phyloP scores from a whole-genome alignment of 192 early-diverging fungal species.

The Backusella sp. region DNA sequence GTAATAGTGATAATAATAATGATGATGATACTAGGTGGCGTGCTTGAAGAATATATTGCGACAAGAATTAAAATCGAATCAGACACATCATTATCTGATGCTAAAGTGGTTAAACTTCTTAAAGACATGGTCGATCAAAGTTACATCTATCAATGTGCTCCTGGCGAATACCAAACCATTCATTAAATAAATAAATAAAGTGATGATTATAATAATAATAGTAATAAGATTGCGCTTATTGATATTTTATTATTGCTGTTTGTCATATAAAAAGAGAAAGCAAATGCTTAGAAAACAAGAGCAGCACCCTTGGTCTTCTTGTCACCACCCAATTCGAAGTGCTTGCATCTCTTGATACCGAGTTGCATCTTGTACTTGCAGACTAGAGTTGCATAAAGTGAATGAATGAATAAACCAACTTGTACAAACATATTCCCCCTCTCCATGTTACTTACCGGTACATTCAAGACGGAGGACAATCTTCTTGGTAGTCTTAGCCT shows the following conservation, averaged over 20 bases:
- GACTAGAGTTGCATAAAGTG: neutral
- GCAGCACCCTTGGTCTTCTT: constrained; percentile 93
- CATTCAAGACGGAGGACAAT: constrained; percentile 98
- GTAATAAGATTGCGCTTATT: neutral
- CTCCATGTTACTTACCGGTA: constrained; percentile 42
- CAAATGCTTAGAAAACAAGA: constrained; percentile 74
- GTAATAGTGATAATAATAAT: neutral
- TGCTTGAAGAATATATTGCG: neutral
- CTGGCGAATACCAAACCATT: neutral
- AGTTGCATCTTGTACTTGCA: constrained; percentile 99
- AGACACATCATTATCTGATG: neutral
- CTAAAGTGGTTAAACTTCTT: neutral
- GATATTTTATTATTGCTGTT: constrained; percentile 2
- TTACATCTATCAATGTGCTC: neutral
- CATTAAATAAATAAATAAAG: neutral
- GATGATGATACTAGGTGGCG: neutral
- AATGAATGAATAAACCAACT: too few species aligned
- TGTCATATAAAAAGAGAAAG: constrained; percentile 1
- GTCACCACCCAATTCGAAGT: constrained; percentile 99
- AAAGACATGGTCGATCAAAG: neutral
- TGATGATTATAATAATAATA: too few species aligned
- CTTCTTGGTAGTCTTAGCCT: constrained; percentile 99
- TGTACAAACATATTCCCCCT: neutral
- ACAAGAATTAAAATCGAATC: neutral
- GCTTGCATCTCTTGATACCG: constrained; percentile 99